These are phyloP conservation scores for Huiozyma naganishii DNA, from an alignment of 805 yeast species.

Conservation along the genomic window DNA sequence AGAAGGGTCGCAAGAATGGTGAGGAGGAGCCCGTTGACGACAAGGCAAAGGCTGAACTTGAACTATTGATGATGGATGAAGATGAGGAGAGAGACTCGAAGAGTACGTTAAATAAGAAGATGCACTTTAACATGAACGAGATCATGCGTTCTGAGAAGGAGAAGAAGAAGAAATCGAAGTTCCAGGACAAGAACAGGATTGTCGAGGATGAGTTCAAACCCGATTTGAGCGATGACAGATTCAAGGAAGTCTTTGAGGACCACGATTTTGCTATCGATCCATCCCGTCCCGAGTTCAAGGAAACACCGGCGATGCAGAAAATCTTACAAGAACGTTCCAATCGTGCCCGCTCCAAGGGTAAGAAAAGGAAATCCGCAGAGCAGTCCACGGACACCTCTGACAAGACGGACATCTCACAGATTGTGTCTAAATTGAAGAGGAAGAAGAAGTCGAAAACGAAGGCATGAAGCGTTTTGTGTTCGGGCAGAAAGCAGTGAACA, in stretches of 20 bases:
- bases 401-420: slow-evolving; percentile 8
- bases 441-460: background rate
- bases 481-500: background rate
- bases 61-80: slow-evolving; percentile 39
- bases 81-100: slow-evolving; percentile 42
- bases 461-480: background rate
- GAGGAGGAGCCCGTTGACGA: slow-evolving; percentile 26
- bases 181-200: slow-evolving; percentile 37
- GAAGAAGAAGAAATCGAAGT: slow-evolving; percentile 38
- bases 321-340: slow-evolving; percentile 66
- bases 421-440: slow-evolving; percentile 3
- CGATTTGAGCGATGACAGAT: slow-evolving; percentile 76
- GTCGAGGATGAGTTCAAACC: slow-evolving; percentile 50
- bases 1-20: slow-evolving; percentile 14
- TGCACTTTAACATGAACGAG: slow-evolving; percentile 75
- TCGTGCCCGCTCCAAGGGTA: slow-evolving; percentile 28
- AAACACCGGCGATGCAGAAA: slow-evolving; percentile 77
- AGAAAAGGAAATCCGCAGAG: slow-evolving; percentile 10
- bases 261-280: slow-evolving; percentile 95
- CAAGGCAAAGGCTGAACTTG: slow-evolving; percentile 57
- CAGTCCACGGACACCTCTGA: slow-evolving; percentile 3
- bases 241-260: slow-evolving; percentile 68
- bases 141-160: slow-evolving; percentile 63
- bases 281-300: slow-evolving; percentile 78
- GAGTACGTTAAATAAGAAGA: slow-evolving; percentile 28